phyloP scores from a whole-genome alignment of 2,329 filamentous ascomycete species.

The Pseudocercospora vitis region DNA sequence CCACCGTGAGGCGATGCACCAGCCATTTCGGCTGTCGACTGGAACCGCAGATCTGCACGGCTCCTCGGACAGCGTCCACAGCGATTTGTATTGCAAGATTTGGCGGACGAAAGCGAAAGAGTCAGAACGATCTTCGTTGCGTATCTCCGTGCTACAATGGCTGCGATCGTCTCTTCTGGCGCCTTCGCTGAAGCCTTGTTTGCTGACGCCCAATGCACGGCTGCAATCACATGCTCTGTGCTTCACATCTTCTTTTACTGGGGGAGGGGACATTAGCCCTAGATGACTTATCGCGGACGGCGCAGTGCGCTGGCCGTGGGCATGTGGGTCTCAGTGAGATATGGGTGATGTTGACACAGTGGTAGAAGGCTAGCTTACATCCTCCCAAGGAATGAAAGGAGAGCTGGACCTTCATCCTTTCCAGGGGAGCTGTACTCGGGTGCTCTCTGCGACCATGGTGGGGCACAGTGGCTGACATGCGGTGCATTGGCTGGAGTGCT shows the following conservation, averaged over 20 bases:
- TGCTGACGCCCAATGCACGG: background rate
- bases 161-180: background rate
- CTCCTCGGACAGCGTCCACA: background rate
- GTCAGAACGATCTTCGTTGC: slow-evolving; percentile 3
- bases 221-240: background rate
- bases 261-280: too few species aligned
- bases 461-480: slow-evolving; percentile 6
- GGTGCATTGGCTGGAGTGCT: background rate
- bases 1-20: too few species aligned
- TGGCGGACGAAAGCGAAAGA: background rate
- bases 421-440: background rate
- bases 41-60: background rate
- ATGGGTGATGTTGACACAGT: background rate
- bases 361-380: background rate
- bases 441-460: background rate
- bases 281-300: background rate
- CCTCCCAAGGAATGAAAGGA: background rate
- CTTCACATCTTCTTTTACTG: background rate
- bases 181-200: background rate
- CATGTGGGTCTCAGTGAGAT: background rate
- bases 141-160: background rate
- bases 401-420: background rate
- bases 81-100: background rate
- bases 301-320: background rate
- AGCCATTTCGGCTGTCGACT: background rate